phyloP scores from a whole-genome alignment of 148 eudicot species.

The Oxyria digyna region DNA sequence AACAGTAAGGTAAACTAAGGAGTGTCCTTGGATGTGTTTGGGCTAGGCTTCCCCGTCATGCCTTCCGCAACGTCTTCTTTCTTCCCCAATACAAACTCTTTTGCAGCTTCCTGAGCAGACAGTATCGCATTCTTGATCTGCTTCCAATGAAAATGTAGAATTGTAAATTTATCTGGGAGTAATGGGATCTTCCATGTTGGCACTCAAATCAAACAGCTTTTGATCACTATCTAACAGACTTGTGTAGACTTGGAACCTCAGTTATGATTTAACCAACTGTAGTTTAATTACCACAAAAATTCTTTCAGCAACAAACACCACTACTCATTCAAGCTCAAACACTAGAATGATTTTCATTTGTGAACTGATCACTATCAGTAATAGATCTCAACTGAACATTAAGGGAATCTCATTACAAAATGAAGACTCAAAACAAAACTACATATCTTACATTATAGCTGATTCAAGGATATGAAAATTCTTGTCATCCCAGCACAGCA shows the following conservation, averaged over 20 bases:
- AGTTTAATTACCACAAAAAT: no score
- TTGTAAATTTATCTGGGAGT: background rate
- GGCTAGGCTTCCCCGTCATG: constrained; percentile 17
- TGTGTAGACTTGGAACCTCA: no score
- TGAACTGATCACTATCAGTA: background rate
- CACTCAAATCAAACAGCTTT: background rate
- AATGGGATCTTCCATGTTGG: no score
- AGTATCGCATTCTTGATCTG: constrained; percentile 55
- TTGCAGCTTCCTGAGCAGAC: constrained; percentile 53
- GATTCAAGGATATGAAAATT: background rate
- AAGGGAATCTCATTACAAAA: background rate
- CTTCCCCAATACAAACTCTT: constrained; percentile 49
- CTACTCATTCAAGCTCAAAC: no score
- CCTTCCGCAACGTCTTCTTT: constrained; percentile 22
- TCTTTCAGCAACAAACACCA: no score
- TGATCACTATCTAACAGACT: no score
- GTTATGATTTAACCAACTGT: no score
- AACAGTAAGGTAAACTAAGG: constrained; percentile 13
- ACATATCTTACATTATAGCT: no score
- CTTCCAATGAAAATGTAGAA: background rate
- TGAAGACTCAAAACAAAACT: background rate
- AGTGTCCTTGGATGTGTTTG: constrained; percentile 25
- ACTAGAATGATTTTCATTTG: background rate
- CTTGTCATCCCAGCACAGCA: background rate
- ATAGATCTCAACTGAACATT: background rate